Percentiles rank a stretch among this genome's conserved stretches.
These are phyloP conservation scores for Chondrus crispus DNA, from an alignment of 23 red algal genomes.

Conservation along the genomic window DNA sequence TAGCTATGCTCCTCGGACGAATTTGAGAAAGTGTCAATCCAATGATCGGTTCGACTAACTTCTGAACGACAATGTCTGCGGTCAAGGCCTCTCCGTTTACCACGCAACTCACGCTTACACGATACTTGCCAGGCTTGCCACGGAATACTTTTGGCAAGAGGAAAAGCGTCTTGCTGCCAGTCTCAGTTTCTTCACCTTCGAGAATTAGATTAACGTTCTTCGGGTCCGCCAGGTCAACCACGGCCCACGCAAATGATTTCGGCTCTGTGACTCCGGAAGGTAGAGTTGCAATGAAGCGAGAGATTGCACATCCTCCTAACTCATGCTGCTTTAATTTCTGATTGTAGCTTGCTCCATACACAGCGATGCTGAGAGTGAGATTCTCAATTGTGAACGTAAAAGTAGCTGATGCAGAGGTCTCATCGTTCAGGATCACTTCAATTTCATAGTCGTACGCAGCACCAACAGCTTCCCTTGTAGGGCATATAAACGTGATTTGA, in stretches of 20 bases:
- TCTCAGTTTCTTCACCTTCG: not conserved
- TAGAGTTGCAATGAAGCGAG: conserved; percentile 33
- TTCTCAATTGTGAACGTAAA: conserved; percentile 23
- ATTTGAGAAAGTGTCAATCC: conserved; percentile 19
- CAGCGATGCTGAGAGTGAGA: not conserved
- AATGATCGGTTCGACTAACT: conserved; percentile 37
- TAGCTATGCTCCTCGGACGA: not conserved
- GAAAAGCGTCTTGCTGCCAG: not conserved
- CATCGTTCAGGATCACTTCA: not conserved
- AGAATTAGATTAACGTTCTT: not conserved
- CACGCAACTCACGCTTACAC: conserved; percentile 6
- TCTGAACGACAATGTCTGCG: conserved; percentile 6
- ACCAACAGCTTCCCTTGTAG: conserved; percentile 4
- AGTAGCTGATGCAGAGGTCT: not conserved
- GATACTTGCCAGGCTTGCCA: not conserved
- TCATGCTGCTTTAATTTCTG: not conserved
- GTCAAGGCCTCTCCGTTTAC: conserved; percentile 30
- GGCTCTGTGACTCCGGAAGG: conserved; percentile 28
- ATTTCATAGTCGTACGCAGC: conserved; percentile 34
- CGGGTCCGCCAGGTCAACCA: not conserved
- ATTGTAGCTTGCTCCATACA: conserved; percentile 52
- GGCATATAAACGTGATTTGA: conserved; percentile 16
- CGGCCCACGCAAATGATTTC: conserved; percentile 28
- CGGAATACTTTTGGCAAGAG: conserved; percentile 41
- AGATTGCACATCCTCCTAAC: conserved; percentile 40